Conservation (phyloP, 2,329 filamentous ascomycete species). For the Calonectria pseudoturangicola region DNA sequence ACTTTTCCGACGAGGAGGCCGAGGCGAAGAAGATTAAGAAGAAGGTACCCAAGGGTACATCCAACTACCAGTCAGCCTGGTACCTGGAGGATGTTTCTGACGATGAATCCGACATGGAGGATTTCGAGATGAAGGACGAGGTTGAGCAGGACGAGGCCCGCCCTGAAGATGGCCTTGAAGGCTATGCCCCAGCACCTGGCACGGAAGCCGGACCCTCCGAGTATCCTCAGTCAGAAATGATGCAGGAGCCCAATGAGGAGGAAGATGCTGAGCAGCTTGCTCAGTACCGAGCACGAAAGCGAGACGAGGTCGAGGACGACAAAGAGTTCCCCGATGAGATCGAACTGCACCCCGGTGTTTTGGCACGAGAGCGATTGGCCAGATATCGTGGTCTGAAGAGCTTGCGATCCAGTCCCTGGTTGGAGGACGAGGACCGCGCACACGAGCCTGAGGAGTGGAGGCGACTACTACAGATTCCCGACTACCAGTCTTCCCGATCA, state of each 20-base stretch:
- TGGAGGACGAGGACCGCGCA: slow-evolving; percentile 88
- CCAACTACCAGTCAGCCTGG: slow-evolving; percentile 96
- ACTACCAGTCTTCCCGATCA: slow-evolving; percentile 90
- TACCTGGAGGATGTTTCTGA: slow-evolving; percentile 88
- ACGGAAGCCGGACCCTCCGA: slow-evolving; percentile 90
- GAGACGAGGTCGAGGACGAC: slow-evolving; percentile 90
- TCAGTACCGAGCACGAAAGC: slow-evolving; percentile 86
- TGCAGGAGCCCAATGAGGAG: slow-evolving; percentile 89
- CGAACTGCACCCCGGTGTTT: slow-evolving; percentile 90
- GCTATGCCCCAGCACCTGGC: slow-evolving; percentile 77
- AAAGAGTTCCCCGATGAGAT: slow-evolving; percentile 98
- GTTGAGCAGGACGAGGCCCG: slow-evolving; percentile 74
- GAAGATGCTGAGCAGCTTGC: slow-evolving; percentile 84
- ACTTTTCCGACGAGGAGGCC: slow-evolving; percentile 89
- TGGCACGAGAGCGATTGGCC: slow-evolving; percentile 88
- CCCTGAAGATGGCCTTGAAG: slow-evolving; percentile 90
- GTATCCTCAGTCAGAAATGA: slow-evolving; percentile 95
- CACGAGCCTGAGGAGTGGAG: slow-evolving; percentile 94
- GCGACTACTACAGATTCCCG: slow-evolving; percentile 88
- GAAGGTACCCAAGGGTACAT: slow-evolving; percentile 91
- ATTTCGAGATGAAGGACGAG: slow-evolving; percentile 75
- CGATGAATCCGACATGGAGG: slow-evolving; percentile 89
- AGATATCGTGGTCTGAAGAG: slow-evolving; percentile 95
- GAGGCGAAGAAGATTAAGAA: slow-evolving; percentile 74
- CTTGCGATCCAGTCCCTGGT: slow-evolving; percentile 90